These are phyloP conservation scores for Kalmusia sp. DNA, from an alignment of 2,329 filamentous ascomycete genomes.

Conservation along the genomic window DNA sequence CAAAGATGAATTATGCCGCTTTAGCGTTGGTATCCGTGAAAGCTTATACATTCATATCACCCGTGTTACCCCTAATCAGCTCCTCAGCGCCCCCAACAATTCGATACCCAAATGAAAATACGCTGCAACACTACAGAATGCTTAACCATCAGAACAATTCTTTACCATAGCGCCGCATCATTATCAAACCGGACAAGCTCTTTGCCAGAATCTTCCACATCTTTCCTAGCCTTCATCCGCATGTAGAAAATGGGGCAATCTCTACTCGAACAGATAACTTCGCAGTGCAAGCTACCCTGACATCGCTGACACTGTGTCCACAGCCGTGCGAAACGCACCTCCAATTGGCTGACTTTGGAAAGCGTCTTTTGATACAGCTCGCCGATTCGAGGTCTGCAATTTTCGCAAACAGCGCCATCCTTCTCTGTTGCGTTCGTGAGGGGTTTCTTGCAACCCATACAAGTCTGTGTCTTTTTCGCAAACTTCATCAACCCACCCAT, in stretches of 20 bases:
- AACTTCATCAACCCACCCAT: constrained; percentile 98
- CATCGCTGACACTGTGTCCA: constrained; percentile 99
- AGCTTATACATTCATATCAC: background rate
- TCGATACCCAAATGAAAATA: background rate
- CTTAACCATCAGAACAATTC: too few relatives aligned
- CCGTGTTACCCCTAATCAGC: too few relatives aligned
- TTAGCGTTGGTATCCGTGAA: constrained; percentile 5
- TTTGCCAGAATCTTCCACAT: constrained; percentile 92
- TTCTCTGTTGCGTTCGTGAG: constrained; percentile 80
- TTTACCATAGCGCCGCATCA: constrained; percentile 74
- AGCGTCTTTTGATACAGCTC: constrained; percentile 95
- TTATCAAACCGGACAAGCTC: constrained; percentile 89
- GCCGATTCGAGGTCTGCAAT: constrained; percentile 83
- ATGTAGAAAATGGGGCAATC: constrained; percentile 99
- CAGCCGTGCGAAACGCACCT: constrained; percentile 87
- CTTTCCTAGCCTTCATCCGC: constrained; percentile 99
- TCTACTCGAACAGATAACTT: constrained; percentile 95
- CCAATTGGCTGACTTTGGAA: constrained; percentile 86
- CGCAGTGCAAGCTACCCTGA: constrained; percentile 96
- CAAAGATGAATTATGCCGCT: background rate
- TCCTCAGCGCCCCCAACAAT: background rate
- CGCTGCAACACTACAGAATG: background rate
- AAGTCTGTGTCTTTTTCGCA: constrained; percentile 95
- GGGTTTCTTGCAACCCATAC: constrained; percentile 99
- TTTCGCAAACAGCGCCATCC: constrained; percentile 83